Percentiles rank a stretch among this genome's conserved stretches.
Conservation (phyloP, 1,139 yeast genomes). For the Diutina pseudorugosa region DNA sequence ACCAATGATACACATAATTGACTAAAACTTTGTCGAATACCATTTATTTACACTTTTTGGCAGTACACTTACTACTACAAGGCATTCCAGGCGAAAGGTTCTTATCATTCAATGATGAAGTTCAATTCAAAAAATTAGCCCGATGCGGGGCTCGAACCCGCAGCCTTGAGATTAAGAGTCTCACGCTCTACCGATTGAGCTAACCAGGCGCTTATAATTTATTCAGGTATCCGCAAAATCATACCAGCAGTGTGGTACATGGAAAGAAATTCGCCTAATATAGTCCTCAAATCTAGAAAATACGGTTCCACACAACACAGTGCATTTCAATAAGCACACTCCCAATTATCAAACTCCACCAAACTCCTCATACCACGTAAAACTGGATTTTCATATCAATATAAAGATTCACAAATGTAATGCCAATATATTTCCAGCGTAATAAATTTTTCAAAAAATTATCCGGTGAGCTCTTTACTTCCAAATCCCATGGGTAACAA, state of each 20-base stretch:
- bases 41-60: too few relatives aligned
- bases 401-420: too few relatives aligned
- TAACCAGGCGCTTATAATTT: conserved; percentile 10
- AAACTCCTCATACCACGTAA: neutral
- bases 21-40: too few relatives aligned
- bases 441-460: neutral
- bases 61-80: too few relatives aligned
- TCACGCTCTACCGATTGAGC: conserved; percentile 15
- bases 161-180: conserved; percentile 30
- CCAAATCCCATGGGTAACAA: conserved; percentile 81
- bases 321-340: neutral
- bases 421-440: neutral
- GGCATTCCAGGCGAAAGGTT: too few relatives aligned
- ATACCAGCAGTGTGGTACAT: too few relatives aligned
- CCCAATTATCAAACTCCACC: neutral
- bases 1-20: too few relatives aligned
- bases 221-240: too few relatives aligned
- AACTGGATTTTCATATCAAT: neutral
- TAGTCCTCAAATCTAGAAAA: too few relatives aligned
- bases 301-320: too few relatives aligned
- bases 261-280: too few relatives aligned
- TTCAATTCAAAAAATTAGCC: conserved; percentile 17
- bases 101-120: too few relatives aligned
- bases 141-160: conserved; percentile 44
- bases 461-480: neutral